phyloP scores from a whole-genome alignment of 805 yeast species.

The Starmerella vaccinii region DNA sequence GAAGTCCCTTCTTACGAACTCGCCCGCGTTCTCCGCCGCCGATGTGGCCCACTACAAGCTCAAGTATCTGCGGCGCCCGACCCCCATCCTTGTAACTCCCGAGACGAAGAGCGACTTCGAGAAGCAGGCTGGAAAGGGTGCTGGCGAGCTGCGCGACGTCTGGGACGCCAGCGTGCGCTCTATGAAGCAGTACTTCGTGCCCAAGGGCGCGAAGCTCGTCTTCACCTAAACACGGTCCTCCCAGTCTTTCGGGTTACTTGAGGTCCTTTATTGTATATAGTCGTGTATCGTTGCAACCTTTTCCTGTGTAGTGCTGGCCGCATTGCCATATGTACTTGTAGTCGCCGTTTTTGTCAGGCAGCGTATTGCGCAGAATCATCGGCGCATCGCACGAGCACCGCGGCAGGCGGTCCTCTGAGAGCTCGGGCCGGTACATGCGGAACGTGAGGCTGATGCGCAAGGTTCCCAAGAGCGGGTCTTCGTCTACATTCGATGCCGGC shows the following conservation, averaged over 20 bases:
- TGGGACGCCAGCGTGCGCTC: constrained; percentile 50
- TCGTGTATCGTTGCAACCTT: constrained; percentile 23
- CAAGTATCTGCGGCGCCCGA: constrained; percentile 45
- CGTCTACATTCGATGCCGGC: constrained; percentile 34
- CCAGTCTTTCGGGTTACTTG: background rate
- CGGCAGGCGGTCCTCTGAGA: constrained; percentile 32
- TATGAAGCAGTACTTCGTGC: constrained; percentile 39
- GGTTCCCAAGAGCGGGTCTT: constrained; percentile 42
- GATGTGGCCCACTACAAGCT: constrained; percentile 37
- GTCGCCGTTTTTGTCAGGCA: constrained; percentile 31
- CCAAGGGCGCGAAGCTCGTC: constrained; percentile 25
- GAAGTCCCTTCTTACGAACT: constrained; percentile 34
- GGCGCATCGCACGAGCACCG: constrained; percentile 37
- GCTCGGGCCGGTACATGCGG: constrained; percentile 41
- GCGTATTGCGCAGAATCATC: constrained; percentile 51
- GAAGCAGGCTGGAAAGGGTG: constrained; percentile 38
- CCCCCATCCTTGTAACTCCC: constrained; percentile 42
- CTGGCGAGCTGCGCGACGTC: constrained; percentile 42
- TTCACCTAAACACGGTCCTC: constrained; percentile 12
- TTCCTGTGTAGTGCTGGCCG: constrained; percentile 30
- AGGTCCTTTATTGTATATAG: constrained; percentile 12
- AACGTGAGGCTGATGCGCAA: constrained; percentile 56
- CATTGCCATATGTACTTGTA: constrained; percentile 58
- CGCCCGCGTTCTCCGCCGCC: constrained; percentile 29
- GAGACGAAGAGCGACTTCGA: constrained; percentile 27